Conservation (phyloP, 2,329 filamentous ascomycete species). For the Fusarium sp. region DNA sequence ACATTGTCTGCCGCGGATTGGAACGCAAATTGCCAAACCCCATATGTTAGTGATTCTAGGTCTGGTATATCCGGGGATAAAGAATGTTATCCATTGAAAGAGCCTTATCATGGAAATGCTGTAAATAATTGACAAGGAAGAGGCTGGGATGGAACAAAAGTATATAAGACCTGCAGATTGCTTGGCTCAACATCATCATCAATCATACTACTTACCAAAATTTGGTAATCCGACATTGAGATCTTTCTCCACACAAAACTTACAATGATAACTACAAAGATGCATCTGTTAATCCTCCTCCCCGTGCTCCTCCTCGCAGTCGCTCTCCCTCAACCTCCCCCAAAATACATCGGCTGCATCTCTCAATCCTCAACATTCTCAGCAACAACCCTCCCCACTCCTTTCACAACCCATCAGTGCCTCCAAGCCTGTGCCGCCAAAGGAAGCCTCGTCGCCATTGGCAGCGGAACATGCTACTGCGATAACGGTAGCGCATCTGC, state of each 20-base stretch:
- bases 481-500: constrained; percentile 10
- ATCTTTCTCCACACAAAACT: fast-evolving
- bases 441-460: constrained; percentile 42
- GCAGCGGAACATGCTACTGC: constrained; percentile 41
- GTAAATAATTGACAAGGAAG: background rate
- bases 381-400: constrained; percentile 12
- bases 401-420: constrained; percentile 30
- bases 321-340: constrained; percentile 24
- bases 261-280: background rate
- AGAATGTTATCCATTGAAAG: background rate
- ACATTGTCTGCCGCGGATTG: constrained; percentile 19
- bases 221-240: background rate
- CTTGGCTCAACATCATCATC: background rate
- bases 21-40: constrained; percentile 2
- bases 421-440: constrained; percentile 16
- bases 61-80: background rate
- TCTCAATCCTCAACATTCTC: constrained; percentile 35
- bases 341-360: constrained; percentile 48
- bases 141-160: constrained; percentile 1
- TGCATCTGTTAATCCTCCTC: constrained; percentile 24
- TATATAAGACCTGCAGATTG: constrained; percentile 14
- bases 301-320: constrained; percentile 41
- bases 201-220: background rate
- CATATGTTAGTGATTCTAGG: background rate
- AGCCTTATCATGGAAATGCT: background rate